These are phyloP conservation scores for Xylona heveae DNA, from an alignment of 495 filamentous ascomycete genomes.

Conservation along the genomic window DNA sequence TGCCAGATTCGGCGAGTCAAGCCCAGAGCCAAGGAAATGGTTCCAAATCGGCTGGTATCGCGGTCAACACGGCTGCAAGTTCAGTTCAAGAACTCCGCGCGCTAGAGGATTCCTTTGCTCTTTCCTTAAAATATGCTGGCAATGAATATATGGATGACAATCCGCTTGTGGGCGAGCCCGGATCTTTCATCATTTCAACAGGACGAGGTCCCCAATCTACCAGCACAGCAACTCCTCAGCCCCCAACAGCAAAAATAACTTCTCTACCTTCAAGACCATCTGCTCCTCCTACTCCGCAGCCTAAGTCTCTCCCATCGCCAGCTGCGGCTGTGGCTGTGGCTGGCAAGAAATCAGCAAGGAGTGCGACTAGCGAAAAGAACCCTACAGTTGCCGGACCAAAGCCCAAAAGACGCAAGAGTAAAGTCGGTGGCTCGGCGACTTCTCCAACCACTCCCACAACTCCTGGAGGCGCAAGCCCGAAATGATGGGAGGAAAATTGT, in stretches of 20 bases:
- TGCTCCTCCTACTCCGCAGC: neutral
- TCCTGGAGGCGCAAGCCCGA: neutral
- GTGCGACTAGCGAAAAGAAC: slow-evolving; percentile 26
- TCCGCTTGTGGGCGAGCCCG: slow-evolving; percentile 66
- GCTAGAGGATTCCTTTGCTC: slow-evolving; percentile 42
- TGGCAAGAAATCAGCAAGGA: slow-evolving; percentile 6
- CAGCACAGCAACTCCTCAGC: slow-evolving; percentile 5
- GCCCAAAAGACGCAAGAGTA: slow-evolving; percentile 38
- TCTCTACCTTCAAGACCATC: neutral
- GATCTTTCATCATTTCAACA: slow-evolving; percentile 58
- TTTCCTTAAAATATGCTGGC: slow-evolving; percentile 39
- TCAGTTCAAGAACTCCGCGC: slow-evolving; percentile 9
- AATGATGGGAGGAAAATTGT: too few species aligned
- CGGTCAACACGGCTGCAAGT: slow-evolving; percentile 6
- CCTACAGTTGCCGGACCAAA: slow-evolving; percentile 19
- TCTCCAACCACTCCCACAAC: neutral
- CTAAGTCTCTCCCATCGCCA: neutral
- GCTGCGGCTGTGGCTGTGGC: neutral
- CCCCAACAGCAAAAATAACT: slow-evolving; percentile 13
- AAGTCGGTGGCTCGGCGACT: slow-evolving; percentile 4
- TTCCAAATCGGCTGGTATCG: slow-evolving; percentile 9
- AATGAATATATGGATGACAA: slow-evolving; percentile 87
- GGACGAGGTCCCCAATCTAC: slow-evolving; percentile 21
- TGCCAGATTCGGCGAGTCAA: too few species aligned
- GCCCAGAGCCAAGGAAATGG: slow-evolving; percentile 9